phyloP scores from a whole-genome alignment of 23 red algal species.

The Cyanidioschyzon merolae region DNA sequence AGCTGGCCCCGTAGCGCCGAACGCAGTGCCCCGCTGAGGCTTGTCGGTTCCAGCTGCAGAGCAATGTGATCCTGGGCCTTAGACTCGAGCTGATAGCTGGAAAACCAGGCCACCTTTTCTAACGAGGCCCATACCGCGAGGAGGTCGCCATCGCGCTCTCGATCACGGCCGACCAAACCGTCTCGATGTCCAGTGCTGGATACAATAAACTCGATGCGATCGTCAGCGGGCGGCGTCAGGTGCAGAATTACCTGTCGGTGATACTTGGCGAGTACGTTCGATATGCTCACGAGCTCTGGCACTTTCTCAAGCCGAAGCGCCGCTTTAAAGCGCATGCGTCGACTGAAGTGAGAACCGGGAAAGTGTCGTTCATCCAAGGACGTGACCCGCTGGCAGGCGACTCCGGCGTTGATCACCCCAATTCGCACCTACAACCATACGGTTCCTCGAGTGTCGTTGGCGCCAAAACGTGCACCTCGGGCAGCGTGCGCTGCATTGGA shows the following conservation, averaged over 20 bases:
- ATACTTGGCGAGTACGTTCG: slow-evolving; percentile 38
- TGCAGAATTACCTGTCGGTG: slow-evolving; percentile 52
- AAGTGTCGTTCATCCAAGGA: no score
- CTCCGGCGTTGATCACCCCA: no score
- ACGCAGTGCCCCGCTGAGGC: slow-evolving; percentile 43
- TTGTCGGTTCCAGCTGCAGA: slow-evolving; percentile 76
- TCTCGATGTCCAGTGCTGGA: slow-evolving; percentile 26
- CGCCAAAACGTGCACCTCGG: no score
- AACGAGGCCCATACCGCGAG: not conserved
- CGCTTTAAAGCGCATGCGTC: slow-evolving; percentile 3
- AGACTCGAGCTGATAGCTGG: slow-evolving; percentile 66
- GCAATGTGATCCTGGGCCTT: slow-evolving; percentile 73
- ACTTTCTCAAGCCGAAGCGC: not conserved
- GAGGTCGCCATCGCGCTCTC: not conserved
- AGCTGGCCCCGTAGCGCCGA: slow-evolving; percentile 55
- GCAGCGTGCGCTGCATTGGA: no score
- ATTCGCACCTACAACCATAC: no score
- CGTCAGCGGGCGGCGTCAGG: slow-evolving; percentile 37
- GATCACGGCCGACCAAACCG: slow-evolving; percentile 26
- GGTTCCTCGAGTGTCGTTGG: no score
- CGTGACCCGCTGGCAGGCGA: no score
- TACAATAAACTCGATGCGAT: slow-evolving; percentile 46
- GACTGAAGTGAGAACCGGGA: no score
- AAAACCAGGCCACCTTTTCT: slow-evolving; percentile 50
- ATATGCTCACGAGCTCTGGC: slow-evolving; percentile 1